These are phyloP conservation scores for Boletus edulis DNA, from an alignment of 768 basidiomycete species.

Conservation along the genomic window DNA sequence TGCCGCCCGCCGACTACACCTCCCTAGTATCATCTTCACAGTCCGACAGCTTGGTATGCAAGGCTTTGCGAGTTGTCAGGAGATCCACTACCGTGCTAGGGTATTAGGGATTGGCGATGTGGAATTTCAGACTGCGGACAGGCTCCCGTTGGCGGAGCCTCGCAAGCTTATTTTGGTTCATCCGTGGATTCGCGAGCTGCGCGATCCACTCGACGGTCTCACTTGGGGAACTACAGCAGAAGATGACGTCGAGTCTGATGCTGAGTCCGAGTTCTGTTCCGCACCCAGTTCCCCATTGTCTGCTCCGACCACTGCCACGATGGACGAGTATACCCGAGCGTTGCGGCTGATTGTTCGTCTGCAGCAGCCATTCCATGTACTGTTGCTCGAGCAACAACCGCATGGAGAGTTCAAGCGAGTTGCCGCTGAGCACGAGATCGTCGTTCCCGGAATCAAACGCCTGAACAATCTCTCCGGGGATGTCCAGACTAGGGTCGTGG, in stretches of 20 bases:
- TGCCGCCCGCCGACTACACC: background rate
- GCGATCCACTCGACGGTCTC: background rate
- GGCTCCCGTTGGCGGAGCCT: background rate
- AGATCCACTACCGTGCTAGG: background rate
- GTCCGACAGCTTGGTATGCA: background rate
- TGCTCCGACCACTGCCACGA: too few species aligned
- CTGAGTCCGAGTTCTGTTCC: background rate
- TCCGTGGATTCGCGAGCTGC: slow-evolving; percentile 8
- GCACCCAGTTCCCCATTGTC: too few species aligned
- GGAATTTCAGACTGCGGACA: background rate
- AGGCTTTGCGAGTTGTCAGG: background rate
- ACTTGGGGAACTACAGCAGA: background rate
- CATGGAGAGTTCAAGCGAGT: background rate
- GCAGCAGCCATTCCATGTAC: background rate
- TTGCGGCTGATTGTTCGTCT: background rate
- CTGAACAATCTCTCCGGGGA: background rate
- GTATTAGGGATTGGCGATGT: background rate
- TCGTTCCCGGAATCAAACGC: background rate
- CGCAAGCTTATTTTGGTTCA: background rate
- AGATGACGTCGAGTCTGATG: background rate
- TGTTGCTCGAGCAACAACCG: background rate
- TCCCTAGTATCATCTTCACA: slow-evolving; percentile 1
- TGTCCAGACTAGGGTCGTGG: background rate
- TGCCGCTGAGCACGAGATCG: background rate
- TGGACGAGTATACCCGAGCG: background rate